phyloP scores from a whole-genome alignment of 345 rosid species.

The Noccaea caerulescens region DNA sequence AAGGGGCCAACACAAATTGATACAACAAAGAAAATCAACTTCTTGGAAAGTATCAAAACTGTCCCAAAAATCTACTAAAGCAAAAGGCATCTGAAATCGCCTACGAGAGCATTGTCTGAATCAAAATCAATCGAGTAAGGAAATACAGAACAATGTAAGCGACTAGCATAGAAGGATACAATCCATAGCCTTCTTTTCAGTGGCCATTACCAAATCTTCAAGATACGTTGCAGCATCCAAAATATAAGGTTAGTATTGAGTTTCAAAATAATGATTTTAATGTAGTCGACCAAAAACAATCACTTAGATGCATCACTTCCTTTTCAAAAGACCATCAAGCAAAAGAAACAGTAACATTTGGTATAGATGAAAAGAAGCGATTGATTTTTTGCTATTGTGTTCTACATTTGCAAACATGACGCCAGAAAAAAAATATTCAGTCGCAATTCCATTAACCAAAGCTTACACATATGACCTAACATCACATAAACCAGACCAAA shows the following conservation, averaged over 20 bases:
- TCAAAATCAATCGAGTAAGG: not conserved
- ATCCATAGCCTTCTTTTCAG: conserved; percentile 16
- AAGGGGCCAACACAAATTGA: conserved; percentile 28
- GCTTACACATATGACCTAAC: conserved; percentile 8
- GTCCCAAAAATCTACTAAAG: not conserved
- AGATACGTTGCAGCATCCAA: conserved; percentile 25
- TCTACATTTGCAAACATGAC: not conserved
- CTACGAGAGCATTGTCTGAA: not conserved
- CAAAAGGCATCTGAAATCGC: not conserved
- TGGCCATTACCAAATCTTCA: conserved; percentile 29
- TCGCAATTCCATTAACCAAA: not conserved
- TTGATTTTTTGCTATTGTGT: no score
- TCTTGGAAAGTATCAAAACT: not conserved
- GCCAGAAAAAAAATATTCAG: not conserved
- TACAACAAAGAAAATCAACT: conserved; percentile 3
- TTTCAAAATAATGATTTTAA: no score
- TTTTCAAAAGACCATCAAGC: no score
- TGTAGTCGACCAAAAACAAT: no score
- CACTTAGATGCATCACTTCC: no score
- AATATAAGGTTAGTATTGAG: conserved; percentile 2
- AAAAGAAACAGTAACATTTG: no score
- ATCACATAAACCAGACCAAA: not conserved
- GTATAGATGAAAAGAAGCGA: no score
- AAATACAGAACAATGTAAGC: not conserved
- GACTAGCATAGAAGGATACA: conserved; percentile 30